Base-by-base conservation (phyloP, 352 stramenopile genomes). In the Phytophthora pluvialis region DNA sequence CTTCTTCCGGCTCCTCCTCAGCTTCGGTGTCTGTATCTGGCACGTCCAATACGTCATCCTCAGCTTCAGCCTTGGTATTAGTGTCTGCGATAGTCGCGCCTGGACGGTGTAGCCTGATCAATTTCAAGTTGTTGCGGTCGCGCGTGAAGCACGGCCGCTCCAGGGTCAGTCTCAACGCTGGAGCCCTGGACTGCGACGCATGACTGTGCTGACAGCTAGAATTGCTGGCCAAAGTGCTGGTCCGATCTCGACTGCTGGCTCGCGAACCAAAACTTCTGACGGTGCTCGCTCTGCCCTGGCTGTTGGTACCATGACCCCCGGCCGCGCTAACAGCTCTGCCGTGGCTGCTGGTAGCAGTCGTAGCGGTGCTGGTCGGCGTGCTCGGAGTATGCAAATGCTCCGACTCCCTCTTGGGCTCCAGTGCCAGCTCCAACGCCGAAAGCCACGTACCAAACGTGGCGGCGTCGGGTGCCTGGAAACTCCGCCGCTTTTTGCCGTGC, bases 401-500 rank as follows among this genome's bases (percentile, higher is more conserved):
- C 3, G 44, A 32, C 3, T 69, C 40, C 9, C 10, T 51, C 7
- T 60, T 59, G 4, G 59, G 51, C n/a, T 63, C 59, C 11, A 73
- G 35, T 12, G 52, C 65, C 18, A 61, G 18, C n/a, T 73, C 52
- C 26, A 73, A 18, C 4, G 65, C 65, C 3, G 46, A 64, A 4
- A 59, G 12, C 65, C 65, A 73, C 38, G 45, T 31, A 6, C 61
- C 29, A 15, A 73, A 65, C 8, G 65, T 73, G 28, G 38, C 65
- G 21, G 39, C 45, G 36, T 73, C 65, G 7, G 51, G 58, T n/a
- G 65, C 59, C 38, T 69, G 65, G 31, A 73, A 73, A 44, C 31
- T 56, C 11, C 46, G 59, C 18, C 65, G 65, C 28, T 73, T 73
- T 25, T 60, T 73, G 18, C 65, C 65, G 21, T 73, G 65, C 1